Conservation (phyloP, 2,329 filamentous ascomycete species). For the Penicillium verrucosum region DNA sequence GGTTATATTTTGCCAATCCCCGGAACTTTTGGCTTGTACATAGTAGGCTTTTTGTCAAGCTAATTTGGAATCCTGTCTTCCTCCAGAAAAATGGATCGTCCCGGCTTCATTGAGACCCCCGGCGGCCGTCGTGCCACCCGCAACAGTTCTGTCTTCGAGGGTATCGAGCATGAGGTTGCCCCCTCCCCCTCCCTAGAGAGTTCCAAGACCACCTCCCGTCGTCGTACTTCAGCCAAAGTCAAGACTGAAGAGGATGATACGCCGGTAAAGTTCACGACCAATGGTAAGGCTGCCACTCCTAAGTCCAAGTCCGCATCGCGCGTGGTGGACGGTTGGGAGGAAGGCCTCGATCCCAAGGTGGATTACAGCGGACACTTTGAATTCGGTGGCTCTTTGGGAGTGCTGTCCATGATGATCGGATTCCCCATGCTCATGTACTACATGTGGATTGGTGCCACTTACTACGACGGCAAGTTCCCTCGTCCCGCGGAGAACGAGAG, state of each 20-base stretch:
- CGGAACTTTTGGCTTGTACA: not conserved
- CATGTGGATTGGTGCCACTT: constrained; percentile 96
- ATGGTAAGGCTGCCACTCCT: constrained; percentile 23
- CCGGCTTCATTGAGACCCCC: constrained; percentile 53
- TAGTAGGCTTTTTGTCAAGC: not conserved
- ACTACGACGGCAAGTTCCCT: constrained; percentile 83
- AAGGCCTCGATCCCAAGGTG: constrained; percentile 42
- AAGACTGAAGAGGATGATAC: constrained; percentile 30
- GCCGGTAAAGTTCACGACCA: constrained; percentile 19
- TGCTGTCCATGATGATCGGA: constrained; percentile 78
- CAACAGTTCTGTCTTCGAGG: constrained; percentile 40
- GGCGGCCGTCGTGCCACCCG: constrained; percentile 45
- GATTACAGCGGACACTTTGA: constrained; percentile 60
- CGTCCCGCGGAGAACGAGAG: constrained; percentile 63
- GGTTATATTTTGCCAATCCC: constrained; percentile 14
- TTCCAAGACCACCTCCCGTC: constrained; percentile 29
- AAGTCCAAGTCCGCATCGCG: constrained; percentile 24
- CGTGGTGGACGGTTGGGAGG: constrained; percentile 42
- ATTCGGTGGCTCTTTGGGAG: constrained; percentile 83
- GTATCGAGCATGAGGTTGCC: constrained; percentile 30
- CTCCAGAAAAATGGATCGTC: constrained; percentile 50
- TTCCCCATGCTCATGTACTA: constrained; percentile 98
- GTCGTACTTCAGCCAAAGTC: constrained; percentile 29
- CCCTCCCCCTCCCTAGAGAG: constrained; percentile 23
- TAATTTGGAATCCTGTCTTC: constrained; percentile 10